Percentiles rank a stretch among this genome's conserved stretches.
Evolutionary conservation across 2,329 filamentous ascomycete genomes (phyloP).

Genomic region (Xylaria arbuscula): DNA sequence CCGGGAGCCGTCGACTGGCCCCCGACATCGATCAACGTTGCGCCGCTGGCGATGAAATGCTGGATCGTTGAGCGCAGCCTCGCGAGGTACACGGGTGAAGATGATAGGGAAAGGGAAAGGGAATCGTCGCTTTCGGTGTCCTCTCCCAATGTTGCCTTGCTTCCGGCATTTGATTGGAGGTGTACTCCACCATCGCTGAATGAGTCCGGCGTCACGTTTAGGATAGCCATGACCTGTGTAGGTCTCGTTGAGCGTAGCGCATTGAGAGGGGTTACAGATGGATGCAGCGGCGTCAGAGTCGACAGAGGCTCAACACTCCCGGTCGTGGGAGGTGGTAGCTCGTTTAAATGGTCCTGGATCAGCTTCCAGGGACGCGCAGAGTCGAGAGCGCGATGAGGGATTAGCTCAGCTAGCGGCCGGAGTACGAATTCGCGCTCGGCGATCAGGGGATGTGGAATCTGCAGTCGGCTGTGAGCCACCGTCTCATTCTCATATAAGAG

Average conservation of each 20-base stretch:
- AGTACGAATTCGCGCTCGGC: conserved; percentile 94
- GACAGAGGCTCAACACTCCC: conserved; percentile 60
- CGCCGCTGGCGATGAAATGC: conserved; percentile 73
- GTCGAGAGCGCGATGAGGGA: conserved; percentile 65
- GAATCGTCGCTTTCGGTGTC: neutral
- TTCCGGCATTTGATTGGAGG: conserved; percentile 43
- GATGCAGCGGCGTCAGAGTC: conserved; percentile 67
- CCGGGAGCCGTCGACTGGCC: conserved; percentile 92
- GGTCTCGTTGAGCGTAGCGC: conserved; percentile 67
- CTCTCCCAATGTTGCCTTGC: neutral
- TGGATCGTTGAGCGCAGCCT: conserved; percentile 70
- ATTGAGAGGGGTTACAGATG: conserved; percentile 64
- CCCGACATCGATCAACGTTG: conserved; percentile 89
- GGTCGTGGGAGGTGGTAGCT: conserved; percentile 58
- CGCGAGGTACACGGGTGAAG: conserved; percentile 44
- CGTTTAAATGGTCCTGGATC: conserved; percentile 70
- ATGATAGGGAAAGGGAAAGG: neutral
- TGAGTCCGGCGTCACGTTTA: conserved; percentile 95
- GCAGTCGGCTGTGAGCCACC: conserved; percentile 78
- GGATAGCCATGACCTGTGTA: conserved; percentile 90
- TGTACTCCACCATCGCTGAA: conserved; percentile 90
- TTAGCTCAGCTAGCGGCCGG: conserved; percentile 81
- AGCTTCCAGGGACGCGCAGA: conserved; percentile 68
- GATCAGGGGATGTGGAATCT: conserved; percentile 85
- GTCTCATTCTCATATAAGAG: conserved; percentile 78